phyloP scores from a whole-genome alignment of 805 yeast genomes.

The Pichia pseudocactophila region DNA sequence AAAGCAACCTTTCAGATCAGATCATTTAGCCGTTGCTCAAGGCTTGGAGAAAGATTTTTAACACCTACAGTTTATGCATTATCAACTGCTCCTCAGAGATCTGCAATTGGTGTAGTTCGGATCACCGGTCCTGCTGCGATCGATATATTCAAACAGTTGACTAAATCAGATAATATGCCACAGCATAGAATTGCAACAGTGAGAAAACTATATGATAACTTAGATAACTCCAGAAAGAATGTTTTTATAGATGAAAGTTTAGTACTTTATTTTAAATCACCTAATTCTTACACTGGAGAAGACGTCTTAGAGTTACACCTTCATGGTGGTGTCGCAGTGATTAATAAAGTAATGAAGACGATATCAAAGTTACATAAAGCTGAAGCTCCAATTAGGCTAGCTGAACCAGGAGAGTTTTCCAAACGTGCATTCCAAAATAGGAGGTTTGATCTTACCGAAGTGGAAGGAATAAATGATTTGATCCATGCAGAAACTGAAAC shows the following conservation, averaged over 20 bases:
- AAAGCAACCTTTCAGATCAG: neutral
- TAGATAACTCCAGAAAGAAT: slow-evolving; percentile 9
- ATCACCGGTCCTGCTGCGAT: slow-evolving; percentile 63
- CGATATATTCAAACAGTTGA: slow-evolving; percentile 38
- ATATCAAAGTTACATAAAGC: slow-evolving; percentile 46
- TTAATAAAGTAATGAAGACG: slow-evolving; percentile 56
- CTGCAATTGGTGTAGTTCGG: slow-evolving; percentile 84
- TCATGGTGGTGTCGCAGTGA: slow-evolving; percentile 90
- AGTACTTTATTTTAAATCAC: slow-evolving; percentile 57
- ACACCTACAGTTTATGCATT: slow-evolving; percentile 80
- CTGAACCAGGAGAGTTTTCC: slow-evolving; percentile 92
- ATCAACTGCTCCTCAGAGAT: slow-evolving; percentile 70
- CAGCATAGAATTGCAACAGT: slow-evolving; percentile 48
- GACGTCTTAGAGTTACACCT: slow-evolving; percentile 82
- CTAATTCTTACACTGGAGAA: slow-evolving; percentile 87
- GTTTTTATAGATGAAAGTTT: slow-evolving; percentile 69
- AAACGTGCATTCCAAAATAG: slow-evolving; percentile 79
- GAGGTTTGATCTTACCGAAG: slow-evolving; percentile 74
- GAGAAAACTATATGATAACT: slow-evolving; percentile 38
- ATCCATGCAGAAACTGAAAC: slow-evolving; percentile 92
- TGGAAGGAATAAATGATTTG: slow-evolving; percentile 82
- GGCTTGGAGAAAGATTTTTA: neutral
- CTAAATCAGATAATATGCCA: slow-evolving; percentile 33
- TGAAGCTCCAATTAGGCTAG: slow-evolving; percentile 52
- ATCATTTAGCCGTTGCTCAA: neutral